These are phyloP conservation scores for Eucalyptus tenuipes DNA, from an alignment of 345 rosid species.

Conservation along the genomic window DNA sequence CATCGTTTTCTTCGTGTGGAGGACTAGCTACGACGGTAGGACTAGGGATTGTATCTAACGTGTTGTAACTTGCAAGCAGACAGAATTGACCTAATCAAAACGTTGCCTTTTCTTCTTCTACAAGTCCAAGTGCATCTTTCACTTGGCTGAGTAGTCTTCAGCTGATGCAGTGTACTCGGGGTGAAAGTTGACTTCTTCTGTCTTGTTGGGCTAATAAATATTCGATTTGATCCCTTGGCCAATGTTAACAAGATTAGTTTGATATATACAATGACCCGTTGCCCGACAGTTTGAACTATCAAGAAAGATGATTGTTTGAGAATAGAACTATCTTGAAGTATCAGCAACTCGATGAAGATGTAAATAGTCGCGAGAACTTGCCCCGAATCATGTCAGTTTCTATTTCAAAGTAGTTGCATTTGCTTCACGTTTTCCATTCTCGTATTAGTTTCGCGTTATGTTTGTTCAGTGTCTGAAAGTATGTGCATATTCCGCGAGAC, in stretches of 20 bases:
- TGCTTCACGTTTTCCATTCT: neutral
- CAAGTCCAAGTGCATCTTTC: neutral
- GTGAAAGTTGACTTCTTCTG: neutral
- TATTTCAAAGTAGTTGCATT: neutral
- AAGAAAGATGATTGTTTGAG: neutral
- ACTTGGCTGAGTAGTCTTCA: neutral
- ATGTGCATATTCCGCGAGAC: neutral
- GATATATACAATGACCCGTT: neutral
- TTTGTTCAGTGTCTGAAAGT: neutral
- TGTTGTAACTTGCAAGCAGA: neutral
- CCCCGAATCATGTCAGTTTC: neutral
- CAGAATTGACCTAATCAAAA: neutral
- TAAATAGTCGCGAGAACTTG: neutral
- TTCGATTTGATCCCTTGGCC: neutral
- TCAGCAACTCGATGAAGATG: neutral
- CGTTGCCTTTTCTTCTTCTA: neutral
- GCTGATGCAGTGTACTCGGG: neutral
- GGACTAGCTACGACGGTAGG: neutral
- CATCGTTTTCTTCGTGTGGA: neutral
- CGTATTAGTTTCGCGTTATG: neutral
- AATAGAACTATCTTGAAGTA: neutral
- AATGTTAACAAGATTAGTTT: neutral
- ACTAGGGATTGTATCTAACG: neutral
- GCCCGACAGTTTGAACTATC: neutral
- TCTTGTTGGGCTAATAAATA: neutral